These are phyloP conservation scores for Yamadazyma diddensiae DNA, from an alignment of 1,139 yeast genomes.

Conservation along the genomic window DNA sequence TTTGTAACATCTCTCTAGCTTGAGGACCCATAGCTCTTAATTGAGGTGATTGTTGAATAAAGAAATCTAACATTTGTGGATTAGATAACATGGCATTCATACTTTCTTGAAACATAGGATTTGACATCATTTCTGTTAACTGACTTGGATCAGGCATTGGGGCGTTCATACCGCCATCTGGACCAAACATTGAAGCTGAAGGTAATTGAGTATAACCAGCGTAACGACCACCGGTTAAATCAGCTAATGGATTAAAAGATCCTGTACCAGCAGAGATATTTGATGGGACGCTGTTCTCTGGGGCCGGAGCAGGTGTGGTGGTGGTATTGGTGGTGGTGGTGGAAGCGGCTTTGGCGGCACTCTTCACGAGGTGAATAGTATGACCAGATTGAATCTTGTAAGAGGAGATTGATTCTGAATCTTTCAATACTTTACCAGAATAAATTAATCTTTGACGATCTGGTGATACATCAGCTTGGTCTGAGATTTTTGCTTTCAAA, in stretches of 20 bases:
- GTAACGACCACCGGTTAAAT: slow-evolving; percentile 89
- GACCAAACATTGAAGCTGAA: slow-evolving; percentile 85
- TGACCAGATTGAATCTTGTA: slow-evolving; percentile 86
- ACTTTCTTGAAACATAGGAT: slow-evolving; percentile 76
- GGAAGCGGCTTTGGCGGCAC: slow-evolving; percentile 35
- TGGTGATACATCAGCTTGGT: slow-evolving; percentile 61
- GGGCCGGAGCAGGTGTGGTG: slow-evolving; percentile 7
- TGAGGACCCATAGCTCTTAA: slow-evolving; percentile 86
- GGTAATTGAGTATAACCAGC: slow-evolving; percentile 93
- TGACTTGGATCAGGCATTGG: slow-evolving; percentile 74
- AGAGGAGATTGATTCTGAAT: slow-evolving; percentile 65
- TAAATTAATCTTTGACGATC: slow-evolving; percentile 84
- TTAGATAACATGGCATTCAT: slow-evolving; percentile 76
- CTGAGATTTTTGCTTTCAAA: slow-evolving; percentile 64
- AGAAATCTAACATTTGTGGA: slow-evolving; percentile 79
- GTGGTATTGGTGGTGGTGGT: slow-evolving; percentile 16
- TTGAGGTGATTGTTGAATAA: slow-evolving; percentile 83
- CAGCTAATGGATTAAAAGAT: slow-evolving; percentile 86
- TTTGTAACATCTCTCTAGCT: slow-evolving; percentile 80
- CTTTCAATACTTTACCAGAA: slow-evolving; percentile 91
- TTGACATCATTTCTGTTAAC: slow-evolving; percentile 68
- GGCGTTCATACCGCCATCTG: slow-evolving; percentile 84
- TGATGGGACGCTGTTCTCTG: slow-evolving; percentile 49
- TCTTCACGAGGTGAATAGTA: slow-evolving; percentile 84
- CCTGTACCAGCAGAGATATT: slow-evolving; percentile 87